Evolutionary conservation across 192 early-diverging fungal genomes (phyloP).

Genomic region (Gigaspora rosea): DNA sequence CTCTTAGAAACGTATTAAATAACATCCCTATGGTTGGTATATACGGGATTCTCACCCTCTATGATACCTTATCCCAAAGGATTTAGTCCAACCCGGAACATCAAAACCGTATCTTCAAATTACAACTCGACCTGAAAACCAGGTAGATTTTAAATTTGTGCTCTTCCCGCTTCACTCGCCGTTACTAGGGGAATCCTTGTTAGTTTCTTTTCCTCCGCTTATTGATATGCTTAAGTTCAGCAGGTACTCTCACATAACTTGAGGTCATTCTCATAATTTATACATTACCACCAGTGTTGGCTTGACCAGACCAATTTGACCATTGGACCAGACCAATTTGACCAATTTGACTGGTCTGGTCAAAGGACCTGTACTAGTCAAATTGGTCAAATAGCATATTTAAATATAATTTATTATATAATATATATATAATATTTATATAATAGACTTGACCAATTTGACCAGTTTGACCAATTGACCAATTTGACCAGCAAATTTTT

Average conservation of each 20-base stretch:
- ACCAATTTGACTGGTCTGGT: too few relatives aligned
- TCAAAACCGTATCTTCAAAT: conserved; percentile 58
- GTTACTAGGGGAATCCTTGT: conserved; percentile 62
- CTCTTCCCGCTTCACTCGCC: conserved; percentile 70
- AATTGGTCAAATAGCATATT: too few relatives aligned
- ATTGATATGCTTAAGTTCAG: conserved; percentile 84
- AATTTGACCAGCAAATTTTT: too few relatives aligned
- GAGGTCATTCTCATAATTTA: conserved; percentile 46
- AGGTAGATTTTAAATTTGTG: conserved; percentile 66
- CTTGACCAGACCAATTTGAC: too few relatives aligned
- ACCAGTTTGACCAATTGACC: too few relatives aligned
- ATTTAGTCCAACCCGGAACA: conserved; percentile 45
- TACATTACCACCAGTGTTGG: neutral
- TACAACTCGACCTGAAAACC: conserved; percentile 57
- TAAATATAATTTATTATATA: too few relatives aligned
- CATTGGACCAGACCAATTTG: too few relatives aligned
- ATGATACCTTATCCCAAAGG: conserved; percentile 70
- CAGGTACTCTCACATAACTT: conserved; percentile 67
- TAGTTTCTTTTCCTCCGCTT: conserved; percentile 84
- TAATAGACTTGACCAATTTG: too few relatives aligned
- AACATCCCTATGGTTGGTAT: conserved; percentile 29
- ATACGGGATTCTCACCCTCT: conserved; percentile 78
- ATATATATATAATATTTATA: too few relatives aligned
- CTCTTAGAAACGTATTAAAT: conserved; percentile 63
- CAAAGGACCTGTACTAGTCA: too few relatives aligned